A percentile compares a stretch with the other conserved stretches of the same genome.
phyloP scores from a whole-genome alignment of 768 basidiomycete species.

The Termitomyces heimii region DNA sequence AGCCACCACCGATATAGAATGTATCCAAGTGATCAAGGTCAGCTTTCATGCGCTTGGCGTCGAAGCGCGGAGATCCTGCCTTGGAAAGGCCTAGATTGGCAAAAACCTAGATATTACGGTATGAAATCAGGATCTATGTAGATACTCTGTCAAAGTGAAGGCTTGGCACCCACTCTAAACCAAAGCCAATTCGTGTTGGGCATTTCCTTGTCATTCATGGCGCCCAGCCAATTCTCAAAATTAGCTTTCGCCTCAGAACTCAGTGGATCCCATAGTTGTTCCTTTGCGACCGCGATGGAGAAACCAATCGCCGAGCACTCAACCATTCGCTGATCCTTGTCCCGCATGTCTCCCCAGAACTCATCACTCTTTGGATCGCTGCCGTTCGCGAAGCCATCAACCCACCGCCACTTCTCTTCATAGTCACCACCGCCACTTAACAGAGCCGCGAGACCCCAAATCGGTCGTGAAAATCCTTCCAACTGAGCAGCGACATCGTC shows the following conservation, averaged over 20 bases:
- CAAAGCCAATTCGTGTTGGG: constrained; percentile 83
- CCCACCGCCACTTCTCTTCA: constrained; percentile 54
- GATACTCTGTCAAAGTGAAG: no score
- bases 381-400: constrained; percentile 58
- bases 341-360: constrained; percentile 73
- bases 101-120: constrained; percentile 43
- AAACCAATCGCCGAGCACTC: constrained; percentile 77
- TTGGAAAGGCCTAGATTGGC: constrained; percentile 67
- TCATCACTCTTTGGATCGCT: constrained; percentile 62
- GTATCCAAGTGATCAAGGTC: constrained; percentile 75
- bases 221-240: constrained; percentile 62
- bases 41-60: constrained; percentile 58
- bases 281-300: constrained; percentile 57
- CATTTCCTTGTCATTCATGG: constrained; percentile 81
- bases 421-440: constrained; percentile 61
- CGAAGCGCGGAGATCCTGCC: constrained; percentile 52
- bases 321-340: constrained; percentile 79
- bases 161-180: constrained; percentile 50
- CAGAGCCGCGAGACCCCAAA: constrained; percentile 69
- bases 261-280: constrained; percentile 62
- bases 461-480: constrained; percentile 71
- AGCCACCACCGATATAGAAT: constrained; percentile 71
- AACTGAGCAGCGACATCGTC: constrained; percentile 69
- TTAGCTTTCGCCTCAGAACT: constrained; percentile 44
- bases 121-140: background rate